Evolutionary conservation across 768 basidiomycete genomes (phyloP), one percentile per base, ranked within the genome.

Genomic region (Calocybe cyanea): DNA sequence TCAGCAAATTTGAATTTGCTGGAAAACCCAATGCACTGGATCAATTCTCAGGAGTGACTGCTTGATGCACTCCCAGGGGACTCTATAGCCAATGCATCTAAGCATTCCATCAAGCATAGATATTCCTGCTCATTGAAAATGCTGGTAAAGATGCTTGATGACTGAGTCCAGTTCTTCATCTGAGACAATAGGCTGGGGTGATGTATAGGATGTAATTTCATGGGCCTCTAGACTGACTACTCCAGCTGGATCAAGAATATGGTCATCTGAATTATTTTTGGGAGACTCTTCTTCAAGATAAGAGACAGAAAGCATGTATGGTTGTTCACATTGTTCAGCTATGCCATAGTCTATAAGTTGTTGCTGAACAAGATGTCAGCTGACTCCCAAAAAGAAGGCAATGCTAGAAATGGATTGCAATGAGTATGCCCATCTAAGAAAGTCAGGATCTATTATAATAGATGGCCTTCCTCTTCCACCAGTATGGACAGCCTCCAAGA

Each of bases 71-170:
- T 43, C 38, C 10, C 48, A 19, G 2, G 48, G 43, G 25, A 59
- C 35, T 13, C 41, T 46, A 34, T 51, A 38, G 2, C 53, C 55
- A 13, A 56, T 28, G 5, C 44, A 18, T 4, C 49, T 43, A 2
- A 61, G 45, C 54, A 57, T 54, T 1, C 59, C 57, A 53, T 57
- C 44, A 8, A 61, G 38, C 46, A 59, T 59, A 15, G 50, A 47
- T 6, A 59, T 52, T 10, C 60, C 60, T 5, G 56, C 57, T 3
- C 38, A 18, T 1, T 36, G 45, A 41, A 43, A 57, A 24, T 43
- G 41, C 11, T 7, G 11, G 4, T 38, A 15, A 11, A 49, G 36
- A 3, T n/a, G 17, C 1, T 38, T 2, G 2, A 48, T 2, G 11
- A 48, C 25, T 3, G 19, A 9, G n/a, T 48, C 47, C 7, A 48